A percentile compares a stretch with the other conserved stretches of the same genome.
Evolutionary conservation across 176 grass and related monocot genomes (phyloP).

Genomic region (Cocos nucifera): DNA sequence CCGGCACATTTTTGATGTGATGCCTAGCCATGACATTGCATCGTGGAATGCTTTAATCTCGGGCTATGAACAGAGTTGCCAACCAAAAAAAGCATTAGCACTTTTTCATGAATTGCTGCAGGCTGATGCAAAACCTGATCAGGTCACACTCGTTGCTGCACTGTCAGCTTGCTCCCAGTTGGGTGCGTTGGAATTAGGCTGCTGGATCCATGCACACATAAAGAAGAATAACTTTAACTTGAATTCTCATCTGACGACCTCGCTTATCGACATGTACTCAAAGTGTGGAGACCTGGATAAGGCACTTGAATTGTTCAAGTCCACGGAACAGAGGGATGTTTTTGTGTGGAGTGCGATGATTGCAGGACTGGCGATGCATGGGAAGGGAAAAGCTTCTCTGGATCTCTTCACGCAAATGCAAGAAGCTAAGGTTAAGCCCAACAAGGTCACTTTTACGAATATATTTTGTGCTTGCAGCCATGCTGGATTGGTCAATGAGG

Average conservation of each 20-base stretch:
- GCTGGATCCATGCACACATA: slow-evolving; percentile 31
- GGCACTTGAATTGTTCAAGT: slow-evolving; percentile 42
- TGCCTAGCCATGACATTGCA: slow-evolving; percentile 38
- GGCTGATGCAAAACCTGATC: slow-evolving; percentile 34
- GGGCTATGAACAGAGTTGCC: slow-evolving; percentile 28
- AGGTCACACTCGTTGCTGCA: slow-evolving; percentile 18
- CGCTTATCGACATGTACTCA: slow-evolving; percentile 45
- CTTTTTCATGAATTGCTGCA: slow-evolving; percentile 41
- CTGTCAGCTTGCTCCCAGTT: slow-evolving; percentile 36
- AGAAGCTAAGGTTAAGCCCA: slow-evolving; percentile 28
- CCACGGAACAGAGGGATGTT: slow-evolving; percentile 27
- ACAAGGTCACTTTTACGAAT: slow-evolving; percentile 32
- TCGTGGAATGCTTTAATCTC: slow-evolving; percentile 49
- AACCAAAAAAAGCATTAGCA: slow-evolving; percentile 26
- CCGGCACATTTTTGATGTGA: slow-evolving; percentile 27
- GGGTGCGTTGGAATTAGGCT: slow-evolving; percentile 22
- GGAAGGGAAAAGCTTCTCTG: slow-evolving; percentile 32
- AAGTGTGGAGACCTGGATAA: slow-evolving; percentile 39
- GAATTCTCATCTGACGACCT: slow-evolving; percentile 36
- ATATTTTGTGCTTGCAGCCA: slow-evolving; percentile 41
- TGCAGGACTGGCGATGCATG: slow-evolving; percentile 33
- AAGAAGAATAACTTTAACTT: slow-evolving; percentile 8
- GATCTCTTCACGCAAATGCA: slow-evolving; percentile 39
- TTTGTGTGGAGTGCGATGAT: slow-evolving; percentile 57
- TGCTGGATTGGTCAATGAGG: slow-evolving; percentile 30